Conservation (phyloP, 352 stramenopile species). For the Halophytophthora batemanensis region DNA sequence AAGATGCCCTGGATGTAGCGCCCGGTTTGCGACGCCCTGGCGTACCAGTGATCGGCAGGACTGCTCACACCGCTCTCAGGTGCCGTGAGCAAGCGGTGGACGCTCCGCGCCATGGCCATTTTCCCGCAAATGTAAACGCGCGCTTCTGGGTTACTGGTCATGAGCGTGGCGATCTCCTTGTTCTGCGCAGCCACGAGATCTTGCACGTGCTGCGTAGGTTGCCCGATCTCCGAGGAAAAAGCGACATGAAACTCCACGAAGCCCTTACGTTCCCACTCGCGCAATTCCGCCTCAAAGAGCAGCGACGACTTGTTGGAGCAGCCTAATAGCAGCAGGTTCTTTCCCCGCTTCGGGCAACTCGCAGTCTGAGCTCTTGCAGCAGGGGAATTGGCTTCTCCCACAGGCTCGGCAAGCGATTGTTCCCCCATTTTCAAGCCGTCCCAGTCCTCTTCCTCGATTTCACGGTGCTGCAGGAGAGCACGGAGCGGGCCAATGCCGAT, state of each 20-base stretch:
- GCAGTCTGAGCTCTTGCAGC: not conserved
- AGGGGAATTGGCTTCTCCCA: not conserved
- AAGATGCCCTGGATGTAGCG: conserved; percentile 17
- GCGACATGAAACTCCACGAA: conserved; percentile 27
- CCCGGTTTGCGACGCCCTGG: conserved; percentile 14
- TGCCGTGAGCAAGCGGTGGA: conserved; percentile 12
- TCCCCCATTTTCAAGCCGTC: not conserved
- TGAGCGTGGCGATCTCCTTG: conserved; percentile 18
- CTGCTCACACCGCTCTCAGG: not conserved
- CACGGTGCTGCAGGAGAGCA: conserved; percentile 33
- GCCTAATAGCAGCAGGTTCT: conserved; percentile 34
- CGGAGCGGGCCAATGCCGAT: conserved; percentile 92
- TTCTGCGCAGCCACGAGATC: conserved; percentile 18
- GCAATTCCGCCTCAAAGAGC: conserved; percentile 36
- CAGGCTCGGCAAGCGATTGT: not conserved
- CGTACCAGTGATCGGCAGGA: conserved; percentile 10
- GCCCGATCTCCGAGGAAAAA: conserved; percentile 13
- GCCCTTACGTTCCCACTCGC: conserved; percentile 22
- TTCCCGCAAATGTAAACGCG: conserved; percentile 29
- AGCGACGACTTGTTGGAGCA: conserved; percentile 23
- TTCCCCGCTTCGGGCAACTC: conserved; percentile 1
- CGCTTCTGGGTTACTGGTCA: conserved; percentile 10
- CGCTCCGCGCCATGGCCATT: conserved; percentile 10
- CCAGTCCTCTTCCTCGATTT: conserved; percentile 8
- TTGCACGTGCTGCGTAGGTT: conserved; percentile 23